phyloP scores from a whole-genome alignment of 305 asterid species.

The Solanum aculeatissimum region DNA sequence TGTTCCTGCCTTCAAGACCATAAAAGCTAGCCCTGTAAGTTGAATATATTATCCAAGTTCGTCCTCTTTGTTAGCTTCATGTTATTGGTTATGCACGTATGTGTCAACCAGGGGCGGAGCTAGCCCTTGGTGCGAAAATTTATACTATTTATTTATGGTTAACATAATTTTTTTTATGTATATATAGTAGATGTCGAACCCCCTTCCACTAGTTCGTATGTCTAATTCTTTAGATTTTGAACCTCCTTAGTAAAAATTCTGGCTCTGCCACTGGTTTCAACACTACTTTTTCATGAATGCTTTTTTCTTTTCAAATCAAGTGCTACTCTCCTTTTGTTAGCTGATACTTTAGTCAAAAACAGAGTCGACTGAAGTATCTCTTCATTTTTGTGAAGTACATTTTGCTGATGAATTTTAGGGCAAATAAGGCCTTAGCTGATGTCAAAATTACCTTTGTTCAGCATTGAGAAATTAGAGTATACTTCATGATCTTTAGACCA shows the following conservation, averaged over 20 bases:
- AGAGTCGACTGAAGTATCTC: not conserved
- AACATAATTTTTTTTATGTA: too few species aligned
- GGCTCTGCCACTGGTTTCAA: too few species aligned
- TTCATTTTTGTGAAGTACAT: not conserved
- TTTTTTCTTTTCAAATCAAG: not conserved
- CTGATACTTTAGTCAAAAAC: not conserved
- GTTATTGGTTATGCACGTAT: not conserved
- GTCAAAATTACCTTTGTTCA: not conserved
- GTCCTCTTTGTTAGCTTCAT: not conserved
- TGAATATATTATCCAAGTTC: not conserved
- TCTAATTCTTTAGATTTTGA: too few species aligned
- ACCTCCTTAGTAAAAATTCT: too few species aligned
- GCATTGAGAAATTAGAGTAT: not conserved
- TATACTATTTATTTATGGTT: too few species aligned
- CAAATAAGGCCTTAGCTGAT: not conserved
- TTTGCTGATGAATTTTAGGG: not conserved
- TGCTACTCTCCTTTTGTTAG: not conserved
- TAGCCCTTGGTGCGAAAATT: too few species aligned
- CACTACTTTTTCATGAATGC: not conserved
- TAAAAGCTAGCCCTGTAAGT: conserved; percentile 98
- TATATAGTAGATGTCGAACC: too few species aligned
- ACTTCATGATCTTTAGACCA: not conserved
- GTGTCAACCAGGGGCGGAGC: not conserved
- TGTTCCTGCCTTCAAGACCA: conserved; percentile 78
- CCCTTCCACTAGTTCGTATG: too few species aligned